These are phyloP conservation scores for Calocybe cyanea DNA, from an alignment of 768 basidiomycete species.

Conservation along the genomic window DNA sequence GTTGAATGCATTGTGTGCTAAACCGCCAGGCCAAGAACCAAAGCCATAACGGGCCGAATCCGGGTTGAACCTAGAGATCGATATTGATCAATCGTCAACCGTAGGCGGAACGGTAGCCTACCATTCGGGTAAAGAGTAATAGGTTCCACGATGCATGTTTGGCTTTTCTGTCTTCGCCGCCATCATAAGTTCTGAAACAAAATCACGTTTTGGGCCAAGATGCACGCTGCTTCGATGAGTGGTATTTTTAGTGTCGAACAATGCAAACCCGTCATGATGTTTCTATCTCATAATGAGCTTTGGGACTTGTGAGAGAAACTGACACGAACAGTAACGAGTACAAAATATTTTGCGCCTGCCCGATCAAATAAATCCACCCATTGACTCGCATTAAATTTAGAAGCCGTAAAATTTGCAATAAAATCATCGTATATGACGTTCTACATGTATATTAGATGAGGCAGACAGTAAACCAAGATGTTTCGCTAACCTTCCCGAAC, in stretches of 20 bases:
- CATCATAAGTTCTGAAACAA: conserved; percentile 46
- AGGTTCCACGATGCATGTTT: conserved; percentile 50
- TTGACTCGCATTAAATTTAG: conserved; percentile 48
- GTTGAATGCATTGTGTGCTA: conserved; percentile 50
- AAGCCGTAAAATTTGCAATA: conserved; percentile 48
- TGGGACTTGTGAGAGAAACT: background rate
- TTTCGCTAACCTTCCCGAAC: conserved; percentile 35
- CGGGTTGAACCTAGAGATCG: conserved; percentile 46
- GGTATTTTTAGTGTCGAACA: conserved; percentile 55
- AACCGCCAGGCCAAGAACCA: conserved; percentile 46
- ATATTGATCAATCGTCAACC: background rate
- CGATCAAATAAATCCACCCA: conserved; percentile 54
- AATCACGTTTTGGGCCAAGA: conserved; percentile 48
- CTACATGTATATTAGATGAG: conserved; percentile 21
- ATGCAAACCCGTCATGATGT: conserved; percentile 58
- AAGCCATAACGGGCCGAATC: conserved; percentile 50
- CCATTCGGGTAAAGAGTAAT: conserved; percentile 58
- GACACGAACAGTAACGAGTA: conserved; percentile 43
- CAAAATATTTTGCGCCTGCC: conserved; percentile 61
- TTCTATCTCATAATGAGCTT: conserved; percentile 29
- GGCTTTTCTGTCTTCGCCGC: conserved; percentile 49
- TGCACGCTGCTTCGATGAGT: conserved; percentile 46
- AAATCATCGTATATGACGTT: conserved; percentile 55
- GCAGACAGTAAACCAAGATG: background rate
- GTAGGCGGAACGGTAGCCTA: conserved; percentile 11